These are phyloP conservation scores for Calonectria henricotiae DNA, from an alignment of 2,329 filamentous ascomycete genomes.

Conservation along the genomic window DNA sequence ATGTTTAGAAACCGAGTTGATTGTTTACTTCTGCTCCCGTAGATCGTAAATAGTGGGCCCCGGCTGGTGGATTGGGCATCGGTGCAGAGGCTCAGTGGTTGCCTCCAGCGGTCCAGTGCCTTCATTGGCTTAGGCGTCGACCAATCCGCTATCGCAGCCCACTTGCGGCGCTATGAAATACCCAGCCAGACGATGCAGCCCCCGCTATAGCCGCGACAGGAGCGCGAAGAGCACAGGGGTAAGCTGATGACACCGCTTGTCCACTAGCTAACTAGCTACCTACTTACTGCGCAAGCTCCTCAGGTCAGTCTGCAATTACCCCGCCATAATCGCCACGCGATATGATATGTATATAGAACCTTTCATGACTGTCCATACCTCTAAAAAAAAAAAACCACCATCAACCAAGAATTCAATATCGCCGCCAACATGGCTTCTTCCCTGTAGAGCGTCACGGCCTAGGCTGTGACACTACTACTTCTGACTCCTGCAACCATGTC, in stretches of 20 bases:
- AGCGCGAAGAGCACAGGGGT: background rate
- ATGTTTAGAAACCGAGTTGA: constrained; percentile 22
- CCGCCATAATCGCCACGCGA: constrained; percentile 47
- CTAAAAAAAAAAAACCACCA: constrained; percentile 38
- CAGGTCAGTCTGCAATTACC: constrained; percentile 45
- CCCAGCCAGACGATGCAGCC: constrained; percentile 48
- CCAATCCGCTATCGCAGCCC: constrained; percentile 19
- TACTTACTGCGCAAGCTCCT: constrained; percentile 30
- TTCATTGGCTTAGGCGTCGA: constrained; percentile 41
- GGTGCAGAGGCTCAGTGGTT: constrained; percentile 40
- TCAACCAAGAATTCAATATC: constrained; percentile 38
- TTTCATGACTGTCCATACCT: constrained; percentile 44
- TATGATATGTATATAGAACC: constrained; percentile 47
- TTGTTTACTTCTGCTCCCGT: constrained; percentile 40
- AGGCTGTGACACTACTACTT: constrained; percentile 67
- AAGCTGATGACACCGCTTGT: constrained; percentile 48
- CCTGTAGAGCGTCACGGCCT: constrained; percentile 68
- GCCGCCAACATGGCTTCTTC: constrained; percentile 62
- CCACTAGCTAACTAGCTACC: constrained; percentile 6
- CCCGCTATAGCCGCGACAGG: constrained; percentile 38
- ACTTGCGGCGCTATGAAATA: constrained; percentile 43
- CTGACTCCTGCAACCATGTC: constrained; percentile 65
- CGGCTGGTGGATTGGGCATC: constrained; percentile 52
- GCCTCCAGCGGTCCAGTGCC: constrained; percentile 31
- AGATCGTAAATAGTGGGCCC: constrained; percentile 34